Conservation (phyloP, 2,329 filamentous ascomycete genomes). For the Sporothrix schenckii region DNA sequence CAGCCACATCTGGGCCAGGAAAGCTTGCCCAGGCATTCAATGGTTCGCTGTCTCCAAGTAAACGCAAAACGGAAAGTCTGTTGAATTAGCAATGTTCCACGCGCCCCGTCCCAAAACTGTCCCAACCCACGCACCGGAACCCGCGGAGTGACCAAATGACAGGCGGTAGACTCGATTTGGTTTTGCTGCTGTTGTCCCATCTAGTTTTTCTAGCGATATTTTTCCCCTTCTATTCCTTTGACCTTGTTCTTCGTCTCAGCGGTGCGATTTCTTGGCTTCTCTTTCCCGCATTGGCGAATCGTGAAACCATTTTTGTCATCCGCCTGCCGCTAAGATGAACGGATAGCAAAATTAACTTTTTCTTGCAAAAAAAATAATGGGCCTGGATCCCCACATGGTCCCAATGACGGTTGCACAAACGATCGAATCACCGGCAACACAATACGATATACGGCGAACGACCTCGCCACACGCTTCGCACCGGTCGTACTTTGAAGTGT, state of each 20-base stretch:
- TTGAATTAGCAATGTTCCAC: background rate
- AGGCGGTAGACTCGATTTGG: conserved; percentile 13
- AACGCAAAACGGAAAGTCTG: too few relatives aligned
- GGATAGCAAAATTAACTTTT: background rate
- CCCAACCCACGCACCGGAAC: background rate
- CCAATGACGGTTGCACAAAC: background rate
- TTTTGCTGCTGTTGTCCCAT: too few relatives aligned
- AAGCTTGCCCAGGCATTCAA: too few relatives aligned
- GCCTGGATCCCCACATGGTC: too few relatives aligned
- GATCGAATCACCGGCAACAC: background rate
- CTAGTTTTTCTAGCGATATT: background rate
- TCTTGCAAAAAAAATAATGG: background rate
- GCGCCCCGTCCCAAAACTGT: too few relatives aligned
- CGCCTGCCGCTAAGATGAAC: background rate
- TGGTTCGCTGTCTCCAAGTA: too few relatives aligned
- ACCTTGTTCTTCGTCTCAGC: background rate
- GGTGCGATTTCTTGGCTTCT: background rate
- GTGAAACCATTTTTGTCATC: background rate
- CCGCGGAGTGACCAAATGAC: conserved; percentile 7
- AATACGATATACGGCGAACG: background rate
- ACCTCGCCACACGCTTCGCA: background rate
- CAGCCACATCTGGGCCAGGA: too few relatives aligned
- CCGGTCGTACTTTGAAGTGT: background rate
- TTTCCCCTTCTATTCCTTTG: background rate
- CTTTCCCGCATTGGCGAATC: background rate